Conservation (phyloP, 441 rosid genomes). For the Codiaeum variegatum region DNA sequence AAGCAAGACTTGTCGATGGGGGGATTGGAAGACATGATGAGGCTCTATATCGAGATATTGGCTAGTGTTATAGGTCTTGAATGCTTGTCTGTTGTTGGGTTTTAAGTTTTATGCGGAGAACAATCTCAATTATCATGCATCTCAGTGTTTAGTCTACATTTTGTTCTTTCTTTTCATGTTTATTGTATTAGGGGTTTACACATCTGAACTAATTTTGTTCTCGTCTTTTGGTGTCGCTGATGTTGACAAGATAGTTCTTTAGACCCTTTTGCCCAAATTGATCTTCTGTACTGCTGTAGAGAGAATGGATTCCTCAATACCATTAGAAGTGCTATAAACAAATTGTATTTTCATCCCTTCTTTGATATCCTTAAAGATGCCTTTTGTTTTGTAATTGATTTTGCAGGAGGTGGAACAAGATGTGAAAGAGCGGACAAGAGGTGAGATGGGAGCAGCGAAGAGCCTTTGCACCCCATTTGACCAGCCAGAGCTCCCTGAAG, state of each 20-base stretch:
- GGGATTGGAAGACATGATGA: too few species aligned
- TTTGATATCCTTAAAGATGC: neutral
- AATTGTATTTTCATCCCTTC: neutral
- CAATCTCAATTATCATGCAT: neutral
- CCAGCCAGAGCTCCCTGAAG: constrained; percentile 97
- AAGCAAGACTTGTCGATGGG: too few species aligned
- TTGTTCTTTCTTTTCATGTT: too few species aligned
- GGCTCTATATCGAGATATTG: too few species aligned
- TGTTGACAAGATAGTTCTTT: too few species aligned
- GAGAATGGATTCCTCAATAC: neutral
- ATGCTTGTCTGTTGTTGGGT: neutral
- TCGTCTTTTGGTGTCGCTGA: too few species aligned
- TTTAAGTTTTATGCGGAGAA: neutral
- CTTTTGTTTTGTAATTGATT: constrained; percentile 10
- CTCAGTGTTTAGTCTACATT: too few species aligned
- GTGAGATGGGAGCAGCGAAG: constrained; percentile 94
- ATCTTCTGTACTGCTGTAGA: neutral
- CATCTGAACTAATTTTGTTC: too few species aligned
- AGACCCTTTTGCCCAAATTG: neutral
- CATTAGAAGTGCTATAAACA: neutral
- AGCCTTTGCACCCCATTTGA: constrained; percentile 92
- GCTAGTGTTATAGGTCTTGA: neutral
- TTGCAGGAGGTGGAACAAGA: constrained; percentile 87
- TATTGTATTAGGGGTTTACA: too few species aligned
- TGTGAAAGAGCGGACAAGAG: constrained; percentile 81